A percentile compares a stretch with the other conserved stretches of the same genome.
Conservation (phyloP, 768 basidiomycete genomes). For the Phylloporus arenicola region DNA sequence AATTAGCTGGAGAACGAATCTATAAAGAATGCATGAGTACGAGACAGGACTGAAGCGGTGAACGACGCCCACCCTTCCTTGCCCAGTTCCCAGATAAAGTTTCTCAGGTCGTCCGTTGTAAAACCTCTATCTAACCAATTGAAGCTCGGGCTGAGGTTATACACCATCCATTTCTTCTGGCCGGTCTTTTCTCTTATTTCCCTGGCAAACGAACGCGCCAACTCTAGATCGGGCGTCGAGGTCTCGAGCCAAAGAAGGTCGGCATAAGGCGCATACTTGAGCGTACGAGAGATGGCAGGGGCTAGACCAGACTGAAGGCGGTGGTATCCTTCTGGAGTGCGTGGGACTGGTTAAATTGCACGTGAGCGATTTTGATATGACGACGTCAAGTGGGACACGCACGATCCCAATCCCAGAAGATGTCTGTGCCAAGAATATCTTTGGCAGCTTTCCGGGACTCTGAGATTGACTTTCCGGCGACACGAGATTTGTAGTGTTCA, state of each 20-base stretch:
- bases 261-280: conserved; percentile 78
- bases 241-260: conserved; percentile 95
- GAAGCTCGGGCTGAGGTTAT: conserved; percentile 91
- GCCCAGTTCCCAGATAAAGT: conserved; percentile 85
- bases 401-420: conserved; percentile 93
- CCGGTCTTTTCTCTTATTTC: conserved; percentile 69
- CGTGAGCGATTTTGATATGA: background rate
- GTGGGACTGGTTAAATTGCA: conserved; percentile 51
- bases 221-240: conserved; percentile 75
- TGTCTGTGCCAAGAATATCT: conserved; percentile 54
- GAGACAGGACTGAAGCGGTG: background rate
- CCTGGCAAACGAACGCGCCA: conserved; percentile 74
- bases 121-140: conserved; percentile 88
- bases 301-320: conserved; percentile 80
- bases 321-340: conserved; percentile 89
- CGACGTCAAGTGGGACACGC: conserved; percentile 25
- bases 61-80: conserved; percentile 63
- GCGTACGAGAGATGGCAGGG: conserved; percentile 74
- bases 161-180: conserved; percentile 69
- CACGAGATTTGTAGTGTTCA: conserved; percentile 53
- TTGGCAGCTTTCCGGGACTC: conserved; percentile 70
- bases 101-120: conserved; percentile 68
- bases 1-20: conserved; percentile 84
- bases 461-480: conserved; percentile 60
- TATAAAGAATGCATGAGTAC: conserved; percentile 24